These are phyloP conservation scores for Magnusiomyces paraingens DNA, from an alignment of 1,139 yeast species.

Conservation along the genomic window DNA sequence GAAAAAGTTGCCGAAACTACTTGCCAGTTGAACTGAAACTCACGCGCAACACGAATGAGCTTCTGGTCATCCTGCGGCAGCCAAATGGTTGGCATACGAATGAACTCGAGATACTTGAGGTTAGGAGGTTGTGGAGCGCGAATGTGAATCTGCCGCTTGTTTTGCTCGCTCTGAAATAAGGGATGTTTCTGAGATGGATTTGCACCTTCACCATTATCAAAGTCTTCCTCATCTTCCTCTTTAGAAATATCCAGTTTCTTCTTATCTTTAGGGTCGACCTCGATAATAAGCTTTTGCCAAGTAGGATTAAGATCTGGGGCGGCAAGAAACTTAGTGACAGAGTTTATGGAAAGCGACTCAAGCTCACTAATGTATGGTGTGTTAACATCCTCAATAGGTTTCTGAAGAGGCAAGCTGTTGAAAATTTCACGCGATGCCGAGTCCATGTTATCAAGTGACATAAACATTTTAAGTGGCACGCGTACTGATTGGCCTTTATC, in stretches of 20 bases:
- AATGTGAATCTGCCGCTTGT: conserved; percentile 24
- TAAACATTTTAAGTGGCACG: conserved; percentile 45
- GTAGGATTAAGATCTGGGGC: conserved; percentile 29
- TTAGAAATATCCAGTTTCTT: conserved; percentile 2
- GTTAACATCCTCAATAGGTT: conserved; percentile 21
- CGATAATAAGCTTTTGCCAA: conserved; percentile 32
- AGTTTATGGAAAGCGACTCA: conserved; percentile 28
- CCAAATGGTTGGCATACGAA: conserved; percentile 91
- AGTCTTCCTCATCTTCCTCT: neutral
- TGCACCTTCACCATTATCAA: neutral
- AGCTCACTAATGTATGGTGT: conserved; percentile 30
- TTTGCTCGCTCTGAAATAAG: conserved; percentile 20
- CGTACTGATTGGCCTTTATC: conserved; percentile 6
- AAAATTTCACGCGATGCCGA: conserved; percentile 30
- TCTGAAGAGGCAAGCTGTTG: conserved; percentile 22
- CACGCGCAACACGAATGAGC: conserved; percentile 74
- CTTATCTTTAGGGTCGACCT: conserved; percentile 13
- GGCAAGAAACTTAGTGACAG: conserved; percentile 30
- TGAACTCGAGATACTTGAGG: conserved; percentile 58
- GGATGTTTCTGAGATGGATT: conserved; percentile 13
- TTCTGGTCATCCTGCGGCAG: conserved; percentile 85
- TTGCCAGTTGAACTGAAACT: conserved; percentile 90
- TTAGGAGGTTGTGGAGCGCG: conserved; percentile 84
- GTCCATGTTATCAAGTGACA: conserved; percentile 48
- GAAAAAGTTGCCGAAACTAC: conserved; percentile 77